A percentile compares a stretch with the other conserved stretches of the same genome.
Conservation (phyloP, 1,139 yeast species). For the Protomyces lactucae-debilis region DNA sequence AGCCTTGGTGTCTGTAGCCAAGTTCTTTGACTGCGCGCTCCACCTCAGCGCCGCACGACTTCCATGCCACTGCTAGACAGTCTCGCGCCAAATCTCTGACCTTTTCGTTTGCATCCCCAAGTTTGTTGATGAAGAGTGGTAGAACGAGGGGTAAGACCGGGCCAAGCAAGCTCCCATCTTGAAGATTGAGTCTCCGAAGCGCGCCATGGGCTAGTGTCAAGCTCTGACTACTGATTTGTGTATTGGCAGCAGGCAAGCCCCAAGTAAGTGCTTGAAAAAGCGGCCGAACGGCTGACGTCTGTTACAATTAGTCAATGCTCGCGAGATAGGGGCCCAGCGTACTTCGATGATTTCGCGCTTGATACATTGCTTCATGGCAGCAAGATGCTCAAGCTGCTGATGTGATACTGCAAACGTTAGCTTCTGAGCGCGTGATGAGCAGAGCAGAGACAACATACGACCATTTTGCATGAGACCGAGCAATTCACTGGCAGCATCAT, state of each 20-base stretch:
- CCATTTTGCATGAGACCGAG: constrained; percentile 13
- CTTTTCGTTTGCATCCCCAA: constrained; percentile 49
- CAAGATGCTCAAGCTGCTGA: constrained; percentile 3
- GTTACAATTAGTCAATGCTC: background rate
- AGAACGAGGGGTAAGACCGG: constrained; percentile 50
- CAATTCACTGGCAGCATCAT: constrained; percentile 15
- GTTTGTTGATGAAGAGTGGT: constrained; percentile 54
- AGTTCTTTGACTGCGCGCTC: constrained; percentile 48
- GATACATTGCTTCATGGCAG: constrained; percentile 13
- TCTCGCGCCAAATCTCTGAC: constrained; percentile 50
- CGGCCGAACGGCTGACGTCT: constrained; percentile 12
- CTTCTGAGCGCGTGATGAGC: background rate
- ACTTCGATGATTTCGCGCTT: constrained; percentile 23
- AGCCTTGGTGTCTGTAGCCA: constrained; percentile 50
- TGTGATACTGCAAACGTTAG: background rate
- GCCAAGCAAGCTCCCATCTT: constrained; percentile 55
- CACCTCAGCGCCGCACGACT: constrained; percentile 54
- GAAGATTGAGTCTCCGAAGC: constrained; percentile 70
- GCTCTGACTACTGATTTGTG: constrained; percentile 40
- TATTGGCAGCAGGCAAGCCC: constrained; percentile 17
- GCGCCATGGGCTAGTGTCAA: constrained; percentile 60
- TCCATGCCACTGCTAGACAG: constrained; percentile 64
- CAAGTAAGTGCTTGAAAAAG: constrained; percentile 11
- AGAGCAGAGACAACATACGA: background rate
- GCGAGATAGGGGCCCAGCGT: background rate